phyloP scores from a whole-genome alignment of 225 moss, liverwort and hornwort genomes.

The Pseudisothecium myosuroides region DNA sequence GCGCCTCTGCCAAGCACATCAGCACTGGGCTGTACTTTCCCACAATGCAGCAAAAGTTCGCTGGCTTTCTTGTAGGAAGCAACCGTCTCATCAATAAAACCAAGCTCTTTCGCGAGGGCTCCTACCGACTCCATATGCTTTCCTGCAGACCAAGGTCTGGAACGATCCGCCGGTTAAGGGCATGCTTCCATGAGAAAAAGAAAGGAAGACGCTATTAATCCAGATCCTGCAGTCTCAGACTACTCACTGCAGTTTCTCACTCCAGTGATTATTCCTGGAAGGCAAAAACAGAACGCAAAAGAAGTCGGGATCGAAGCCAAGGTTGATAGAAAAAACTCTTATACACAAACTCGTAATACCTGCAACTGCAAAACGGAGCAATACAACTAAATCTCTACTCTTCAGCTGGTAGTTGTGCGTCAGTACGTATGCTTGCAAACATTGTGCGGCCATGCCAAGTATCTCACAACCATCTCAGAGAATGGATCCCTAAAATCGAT shows the following conservation, averaged over 20 bases:
- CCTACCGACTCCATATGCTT: conserved; percentile 93
- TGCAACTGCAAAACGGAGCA: background rate
- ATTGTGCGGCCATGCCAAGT: background rate
- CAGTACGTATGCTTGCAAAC: background rate
- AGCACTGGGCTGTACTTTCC: conserved; percentile 88
- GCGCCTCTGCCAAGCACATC: conserved; percentile 91
- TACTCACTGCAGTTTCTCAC: background rate
- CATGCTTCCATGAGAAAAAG: background rate
- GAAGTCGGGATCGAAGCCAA: background rate
- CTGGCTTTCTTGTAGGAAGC: conserved; percentile 70
- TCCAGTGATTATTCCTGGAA: background rate
- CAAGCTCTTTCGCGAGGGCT: conserved; percentile 74
- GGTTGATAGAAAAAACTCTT: background rate
- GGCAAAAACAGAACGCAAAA: background rate
- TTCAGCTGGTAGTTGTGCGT: background rate
- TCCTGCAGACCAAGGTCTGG: conserved; percentile 85
- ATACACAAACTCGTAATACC: background rate
- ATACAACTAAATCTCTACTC: background rate
- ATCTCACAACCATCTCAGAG: background rate
- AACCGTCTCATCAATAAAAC: conserved; percentile 49
- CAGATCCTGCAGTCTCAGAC: background rate
- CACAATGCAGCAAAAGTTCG: conserved; percentile 63
- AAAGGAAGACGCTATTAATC: background rate
- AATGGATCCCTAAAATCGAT: background rate
- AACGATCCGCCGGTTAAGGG: conserved; percentile 34